Percentiles rank a stretch among this genome's conserved stretches.
Conservation (phyloP, 2,329 filamentous ascomycete species). For the Aspergillus sp. region DNA sequence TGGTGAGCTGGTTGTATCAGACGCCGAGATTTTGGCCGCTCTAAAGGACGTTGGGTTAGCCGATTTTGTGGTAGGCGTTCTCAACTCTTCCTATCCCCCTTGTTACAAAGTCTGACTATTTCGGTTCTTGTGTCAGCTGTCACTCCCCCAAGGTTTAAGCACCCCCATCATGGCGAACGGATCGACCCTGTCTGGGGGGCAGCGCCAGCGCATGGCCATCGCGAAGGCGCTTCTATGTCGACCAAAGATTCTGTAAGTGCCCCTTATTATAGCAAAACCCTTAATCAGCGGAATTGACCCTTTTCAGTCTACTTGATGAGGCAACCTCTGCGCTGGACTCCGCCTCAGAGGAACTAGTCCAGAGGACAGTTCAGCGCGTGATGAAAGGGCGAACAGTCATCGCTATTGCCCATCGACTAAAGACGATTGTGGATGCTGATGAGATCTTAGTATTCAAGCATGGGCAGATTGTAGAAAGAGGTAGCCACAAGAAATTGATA, state of each 20-base stretch:
- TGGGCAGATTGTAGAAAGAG: conserved; percentile 78
- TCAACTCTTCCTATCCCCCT: background rate
- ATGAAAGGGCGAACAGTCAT: conserved; percentile 52
- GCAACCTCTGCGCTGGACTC: conserved; percentile 85
- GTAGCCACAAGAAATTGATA: conserved; percentile 73
- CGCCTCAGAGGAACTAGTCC: conserved; percentile 80
- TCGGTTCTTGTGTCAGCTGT: background rate
- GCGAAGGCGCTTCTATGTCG: conserved; percentile 37
- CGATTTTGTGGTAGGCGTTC: conserved; percentile 5
- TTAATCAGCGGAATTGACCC: background rate
- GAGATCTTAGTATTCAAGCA: conserved; percentile 84
- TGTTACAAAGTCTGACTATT: background rate
- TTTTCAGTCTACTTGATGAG: conserved; percentile 70
- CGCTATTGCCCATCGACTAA: conserved; percentile 83
- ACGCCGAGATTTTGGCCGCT: conserved; percentile 27
- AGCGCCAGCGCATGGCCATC: conserved; percentile 16
- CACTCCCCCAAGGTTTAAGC: conserved; percentile 8
- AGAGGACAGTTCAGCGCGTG: conserved; percentile 74
- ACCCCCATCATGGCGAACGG: conserved; percentile 8
- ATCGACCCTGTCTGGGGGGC: conserved; percentile 14
- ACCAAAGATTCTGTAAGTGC: conserved; percentile 26
- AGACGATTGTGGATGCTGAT: conserved; percentile 81
- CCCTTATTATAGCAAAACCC: background rate
- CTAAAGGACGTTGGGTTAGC: conserved; percentile 8
- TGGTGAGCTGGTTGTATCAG: conserved; percentile 20